These are phyloP conservation scores for Hypoxylon perforatum DNA, from an alignment of 495 filamentous ascomycete species.

Conservation along the genomic window DNA sequence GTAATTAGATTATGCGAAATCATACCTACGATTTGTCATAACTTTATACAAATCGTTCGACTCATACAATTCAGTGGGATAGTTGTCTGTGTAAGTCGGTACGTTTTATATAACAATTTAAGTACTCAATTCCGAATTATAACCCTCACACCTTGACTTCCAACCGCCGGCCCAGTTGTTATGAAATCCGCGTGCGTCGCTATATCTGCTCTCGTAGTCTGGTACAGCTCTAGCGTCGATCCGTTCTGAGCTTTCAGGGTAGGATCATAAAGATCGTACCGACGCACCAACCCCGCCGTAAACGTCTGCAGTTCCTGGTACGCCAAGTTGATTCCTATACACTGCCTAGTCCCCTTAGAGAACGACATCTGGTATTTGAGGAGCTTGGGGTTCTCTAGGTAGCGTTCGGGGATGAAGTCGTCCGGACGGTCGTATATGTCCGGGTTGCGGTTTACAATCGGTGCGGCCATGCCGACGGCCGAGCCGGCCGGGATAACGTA, in stretches of 20 bases:
- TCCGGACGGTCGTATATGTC: conserved; percentile 47
- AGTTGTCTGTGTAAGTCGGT: too few species aligned
- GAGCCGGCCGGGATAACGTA: conserved; percentile 55
- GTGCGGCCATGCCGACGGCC: conserved; percentile 50
- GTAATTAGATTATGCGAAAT: too few species aligned
- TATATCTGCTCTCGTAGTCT: conserved; percentile 38
- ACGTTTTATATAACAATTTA: not conserved
- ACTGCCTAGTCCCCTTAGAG: conserved; percentile 29
- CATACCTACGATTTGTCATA: too few species aligned
- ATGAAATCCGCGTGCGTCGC: conserved; percentile 37
- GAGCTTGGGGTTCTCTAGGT: conserved; percentile 52
- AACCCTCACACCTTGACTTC: conserved; percentile 40
- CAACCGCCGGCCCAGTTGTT: conserved; percentile 25
- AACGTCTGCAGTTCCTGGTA: conserved; percentile 26
- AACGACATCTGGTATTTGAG: conserved; percentile 24
- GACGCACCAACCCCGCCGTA: conserved; percentile 29
- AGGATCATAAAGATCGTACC: conserved; percentile 44
- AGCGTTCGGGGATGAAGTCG: conserved; percentile 52
- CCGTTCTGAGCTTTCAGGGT: conserved; percentile 30
- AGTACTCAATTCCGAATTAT: conserved; percentile 13
- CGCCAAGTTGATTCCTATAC: conserved; percentile 31
- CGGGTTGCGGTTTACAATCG: conserved; percentile 48
- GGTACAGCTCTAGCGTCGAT: conserved; percentile 37
- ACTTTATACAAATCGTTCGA: too few species aligned
- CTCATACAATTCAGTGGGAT: too few species aligned